Conservation (phyloP, 2,329 filamentous ascomycete species). For the Colletotrichum gloeosporioides region DNA sequence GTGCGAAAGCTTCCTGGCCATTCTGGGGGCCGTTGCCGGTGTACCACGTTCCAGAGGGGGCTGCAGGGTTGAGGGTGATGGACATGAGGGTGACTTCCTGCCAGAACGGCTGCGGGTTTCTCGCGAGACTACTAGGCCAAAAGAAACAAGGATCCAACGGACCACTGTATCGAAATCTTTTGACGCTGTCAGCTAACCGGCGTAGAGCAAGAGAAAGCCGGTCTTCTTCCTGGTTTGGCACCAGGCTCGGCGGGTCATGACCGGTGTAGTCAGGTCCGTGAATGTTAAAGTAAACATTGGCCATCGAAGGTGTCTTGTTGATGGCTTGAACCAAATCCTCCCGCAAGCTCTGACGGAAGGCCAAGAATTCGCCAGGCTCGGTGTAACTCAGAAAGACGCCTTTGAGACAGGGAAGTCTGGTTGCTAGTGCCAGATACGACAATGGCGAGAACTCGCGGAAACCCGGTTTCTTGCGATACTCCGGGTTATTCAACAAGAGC, state of each 20-base stretch:
- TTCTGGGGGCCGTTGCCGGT: neutral
- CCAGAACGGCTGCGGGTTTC: neutral
- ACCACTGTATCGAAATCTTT: neutral
- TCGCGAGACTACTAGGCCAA: neutral
- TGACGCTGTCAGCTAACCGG: neutral
- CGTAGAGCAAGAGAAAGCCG: neutral
- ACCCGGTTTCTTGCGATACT: neutral
- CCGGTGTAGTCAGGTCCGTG: neutral
- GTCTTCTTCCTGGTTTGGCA: neutral
- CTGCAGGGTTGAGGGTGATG: neutral
- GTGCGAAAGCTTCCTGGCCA: neutral
- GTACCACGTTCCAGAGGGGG: neutral
- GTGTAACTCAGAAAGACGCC: neutral
- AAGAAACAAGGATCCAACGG: neutral
- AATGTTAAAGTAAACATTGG: neutral
- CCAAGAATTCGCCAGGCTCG: neutral
- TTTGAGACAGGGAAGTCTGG: neutral
- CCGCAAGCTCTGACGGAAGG: neutral
- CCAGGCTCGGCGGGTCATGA: neutral
- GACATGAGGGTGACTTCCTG: accelerated
- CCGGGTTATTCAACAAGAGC: neutral
- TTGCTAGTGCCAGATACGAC: neutral
- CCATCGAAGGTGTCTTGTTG: neutral
- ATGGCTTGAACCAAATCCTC: neutral
- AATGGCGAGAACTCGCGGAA: neutral